A percentile compares a stretch with the other conserved stretches of the same genome.
Evolutionary conservation across 257 asterid species (phyloP).

Genomic region (Solanum virginianum): DNA sequence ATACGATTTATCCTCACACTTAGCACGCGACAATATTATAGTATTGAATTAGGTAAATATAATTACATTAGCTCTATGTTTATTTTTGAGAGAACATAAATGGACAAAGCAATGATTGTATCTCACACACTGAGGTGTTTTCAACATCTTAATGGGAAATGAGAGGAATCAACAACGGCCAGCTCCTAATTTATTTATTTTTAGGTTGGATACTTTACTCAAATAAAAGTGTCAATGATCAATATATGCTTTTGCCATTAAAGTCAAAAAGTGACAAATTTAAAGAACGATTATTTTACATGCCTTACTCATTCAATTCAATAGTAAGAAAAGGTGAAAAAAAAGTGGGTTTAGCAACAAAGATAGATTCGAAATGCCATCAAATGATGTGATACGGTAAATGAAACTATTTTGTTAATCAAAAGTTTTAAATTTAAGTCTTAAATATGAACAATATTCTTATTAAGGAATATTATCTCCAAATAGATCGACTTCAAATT

Average conservation of each 20-base stretch:
- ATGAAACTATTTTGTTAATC: too few species aligned
- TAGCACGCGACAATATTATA: not conserved
- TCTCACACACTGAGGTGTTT: not conserved
- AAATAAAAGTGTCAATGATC: slow-evolving; percentile 20
- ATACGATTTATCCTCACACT: not conserved
- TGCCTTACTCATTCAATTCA: slow-evolving; percentile 2
- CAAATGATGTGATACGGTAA: too few species aligned
- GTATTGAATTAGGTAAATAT: not conserved
- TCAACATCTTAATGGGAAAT: not conserved
- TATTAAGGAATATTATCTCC: too few species aligned
- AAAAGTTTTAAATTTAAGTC: too few species aligned
- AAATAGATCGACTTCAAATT: too few species aligned
- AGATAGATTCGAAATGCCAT: not conserved
- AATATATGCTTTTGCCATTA: slow-evolving; percentile 3
- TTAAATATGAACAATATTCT: too few species aligned
- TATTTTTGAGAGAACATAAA: not conserved
- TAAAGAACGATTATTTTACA: slow-evolving; percentile 23
- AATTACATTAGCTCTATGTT: not conserved
- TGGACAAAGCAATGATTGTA: slow-evolving; percentile 4
- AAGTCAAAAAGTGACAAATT: slow-evolving; percentile 41
- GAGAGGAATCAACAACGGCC: not conserved
- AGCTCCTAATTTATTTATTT: not conserved
- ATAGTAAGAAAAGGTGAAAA: not conserved
- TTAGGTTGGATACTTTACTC: not conserved
- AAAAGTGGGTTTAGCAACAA: not conserved